phyloP scores from a whole-genome alignment of 768 basidiomycete genomes.

The Russula griseocarnosa region DNA sequence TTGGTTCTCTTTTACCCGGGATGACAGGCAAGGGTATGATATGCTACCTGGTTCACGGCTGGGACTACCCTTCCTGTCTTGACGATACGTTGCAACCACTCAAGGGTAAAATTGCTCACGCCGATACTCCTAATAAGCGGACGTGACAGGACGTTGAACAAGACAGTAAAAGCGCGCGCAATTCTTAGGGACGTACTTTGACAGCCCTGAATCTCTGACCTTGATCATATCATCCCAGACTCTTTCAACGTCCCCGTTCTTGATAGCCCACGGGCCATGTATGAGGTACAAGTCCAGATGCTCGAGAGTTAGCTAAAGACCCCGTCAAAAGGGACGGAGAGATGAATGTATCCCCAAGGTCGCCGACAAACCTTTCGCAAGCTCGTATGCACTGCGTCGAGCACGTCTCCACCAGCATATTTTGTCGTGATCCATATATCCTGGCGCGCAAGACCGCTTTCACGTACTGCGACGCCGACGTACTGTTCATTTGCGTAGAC shows the following conservation, averaged over 20 bases:
- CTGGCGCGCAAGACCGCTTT: conserved; percentile 36
- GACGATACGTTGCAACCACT: conserved; percentile 49
- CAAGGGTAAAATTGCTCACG: conserved; percentile 62
- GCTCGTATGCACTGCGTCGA: conserved; percentile 44
- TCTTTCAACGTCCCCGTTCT: conserved; percentile 35
- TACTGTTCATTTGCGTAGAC: conserved; percentile 39
- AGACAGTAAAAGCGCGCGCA: background rate
- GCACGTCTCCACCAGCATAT: conserved; percentile 40
- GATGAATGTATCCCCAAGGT: background rate
- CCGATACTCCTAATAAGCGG: conserved; percentile 60
- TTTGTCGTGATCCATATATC: conserved; percentile 46
- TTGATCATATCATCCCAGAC: conserved; percentile 57
- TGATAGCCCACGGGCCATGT: conserved; percentile 43
- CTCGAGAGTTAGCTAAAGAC: conserved; percentile 52
- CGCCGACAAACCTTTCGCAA: conserved; percentile 43
- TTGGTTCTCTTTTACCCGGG: background rate
- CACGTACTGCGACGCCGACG: conserved; percentile 38
- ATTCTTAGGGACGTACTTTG: conserved; percentile 33
- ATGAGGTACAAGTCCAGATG: conserved; percentile 71
- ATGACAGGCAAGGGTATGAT: no score
- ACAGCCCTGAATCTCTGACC: conserved; percentile 42
- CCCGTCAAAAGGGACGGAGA: background rate
- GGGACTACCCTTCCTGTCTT: conserved; percentile 53
- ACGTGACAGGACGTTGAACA: background rate
- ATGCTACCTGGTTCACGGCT: conserved; percentile 67